Evolutionary conservation across 306 rosid species (phyloP), one percentile per base, ranked within the genome.

Genomic region (Abrus precatorius): DNA sequence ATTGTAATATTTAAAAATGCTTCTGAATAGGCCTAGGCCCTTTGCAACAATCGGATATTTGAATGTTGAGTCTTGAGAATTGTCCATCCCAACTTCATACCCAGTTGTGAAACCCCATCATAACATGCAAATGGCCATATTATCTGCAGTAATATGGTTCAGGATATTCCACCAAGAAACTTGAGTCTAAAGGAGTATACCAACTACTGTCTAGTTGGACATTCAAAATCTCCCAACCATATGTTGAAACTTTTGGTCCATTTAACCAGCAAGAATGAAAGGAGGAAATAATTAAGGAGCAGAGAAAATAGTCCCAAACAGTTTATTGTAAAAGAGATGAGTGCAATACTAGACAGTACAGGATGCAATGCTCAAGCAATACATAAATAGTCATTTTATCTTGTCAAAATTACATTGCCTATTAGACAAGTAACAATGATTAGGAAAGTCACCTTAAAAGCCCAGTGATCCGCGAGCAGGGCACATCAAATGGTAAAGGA

Each of bases 401-500:
- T 27, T 12, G n/a, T 67, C 45, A 60, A 61, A 84, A 80, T 48
- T 77, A 47, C 0, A 43, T 65, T 49, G 74, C 64, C 9, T 59
- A 84, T 66, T 80, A 76, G 41, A 84, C 14, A 13, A 69, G 54
- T 13, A 75, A 61, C 64, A 71, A 52, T 40, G 56, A 80, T 43
- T 77, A 78, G 76, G 81, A 80, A 75, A n/a, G 83, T 53, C 74
- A 91, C 98, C 99, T 89, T 67, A 93, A 80, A 84, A 95, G 89
- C 81, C 99, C 99, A 69, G 91, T 90, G 76, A 95, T 89, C 69
- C 98, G 86, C 3, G 99, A 93, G 84, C 88, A 88, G 32, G 99
- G 98, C 76, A 84, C 88, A 77, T 84, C 86, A 78, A 84, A 87
- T 74, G 97, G 99, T 83, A 93, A 85, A 78, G 99, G 92, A 86